Base-by-base conservation (phyloP, 2,329 filamentous ascomycete genomes). In the Botrytis squamosa region DNA sequence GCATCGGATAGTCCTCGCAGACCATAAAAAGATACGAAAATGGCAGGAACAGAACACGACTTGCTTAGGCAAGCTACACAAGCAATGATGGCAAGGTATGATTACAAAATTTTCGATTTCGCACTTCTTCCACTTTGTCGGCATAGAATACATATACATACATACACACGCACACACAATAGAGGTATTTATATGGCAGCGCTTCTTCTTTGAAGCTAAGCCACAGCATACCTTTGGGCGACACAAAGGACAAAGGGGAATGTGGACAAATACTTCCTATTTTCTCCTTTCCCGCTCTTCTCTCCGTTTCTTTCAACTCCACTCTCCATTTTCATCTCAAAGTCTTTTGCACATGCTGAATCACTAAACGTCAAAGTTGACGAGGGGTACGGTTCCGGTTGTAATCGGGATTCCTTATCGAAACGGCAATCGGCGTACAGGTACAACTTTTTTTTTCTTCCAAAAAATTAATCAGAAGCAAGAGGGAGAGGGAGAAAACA, bases 11-110 rank as follows among this genome's bases (percentile, higher is more conserved):
- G 29, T 72, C 70, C 59, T 42, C 49, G 70, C 62, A 60, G 71
- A 68, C 18, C 67, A 55, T 64, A 52, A 29, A 68, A 60, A 38
- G 63, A 49, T 44, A 68, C 20, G 49, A 68, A 38, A 33, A 81
- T 80, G 79, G 75, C 80, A 67, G 78, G 77, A 44, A 76, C 76
- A 70, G 80, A 81, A 74, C 77, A 77, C 71, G 80, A 82, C 77
- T 77, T 82, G 75, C 77, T 82, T 49, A 81, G 78, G 77, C 79
- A 80, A 77, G 80, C 80, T 74, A 81, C 80, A 74, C 80, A 81
- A 74, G 75, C 79, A 70, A 80, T 82, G 79, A 81, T 81, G 79
- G 76, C 77, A 77, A 82, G 80, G 80, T 82, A 80, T 77, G 80
- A 75, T 73, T 38, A 57, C 18, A 66, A 44, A 67, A 29, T 42